phyloP scores from a whole-genome alignment of 495 filamentous ascomycete genomes.

The Cercophora scortea region DNA sequence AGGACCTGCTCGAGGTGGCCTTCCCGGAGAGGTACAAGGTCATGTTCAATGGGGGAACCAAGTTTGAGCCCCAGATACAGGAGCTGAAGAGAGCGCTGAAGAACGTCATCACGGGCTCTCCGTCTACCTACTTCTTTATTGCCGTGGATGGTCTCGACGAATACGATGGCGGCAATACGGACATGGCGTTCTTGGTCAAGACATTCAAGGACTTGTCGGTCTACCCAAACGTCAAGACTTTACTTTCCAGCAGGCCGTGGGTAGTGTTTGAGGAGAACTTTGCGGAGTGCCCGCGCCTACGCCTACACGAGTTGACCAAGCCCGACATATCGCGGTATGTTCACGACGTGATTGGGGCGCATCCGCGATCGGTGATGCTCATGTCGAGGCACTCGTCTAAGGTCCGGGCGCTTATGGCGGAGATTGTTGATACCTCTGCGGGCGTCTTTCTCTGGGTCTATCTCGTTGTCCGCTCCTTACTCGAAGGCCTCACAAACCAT shows the following conservation, averaged over 20 bases:
- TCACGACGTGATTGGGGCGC: background rate
- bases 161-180: background rate
- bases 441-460: constrained; percentile 4
- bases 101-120: background rate
- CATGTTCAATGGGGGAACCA: too few relatives aligned
- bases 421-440: constrained; percentile 1
- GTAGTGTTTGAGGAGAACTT: constrained; percentile 2
- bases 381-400: background rate
- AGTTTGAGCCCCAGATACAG: background rate
- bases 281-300: background rate
- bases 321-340: background rate
- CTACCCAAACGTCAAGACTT: background rate
- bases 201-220: background rate
- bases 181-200: background rate
- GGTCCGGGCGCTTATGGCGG: background rate
- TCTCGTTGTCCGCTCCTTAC: background rate
- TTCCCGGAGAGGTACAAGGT: background rate
- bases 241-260: constrained; percentile 2
- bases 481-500: constrained; percentile 1
- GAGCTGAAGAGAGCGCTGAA: background rate
- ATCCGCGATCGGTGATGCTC: background rate
- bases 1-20: background rate
- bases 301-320: constrained; percentile 1
- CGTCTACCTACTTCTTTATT: background rate
- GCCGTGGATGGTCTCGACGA: constrained; percentile 1